phyloP scores from a whole-genome alignment of 257 asterid species.

The Cordia subcordata region DNA sequence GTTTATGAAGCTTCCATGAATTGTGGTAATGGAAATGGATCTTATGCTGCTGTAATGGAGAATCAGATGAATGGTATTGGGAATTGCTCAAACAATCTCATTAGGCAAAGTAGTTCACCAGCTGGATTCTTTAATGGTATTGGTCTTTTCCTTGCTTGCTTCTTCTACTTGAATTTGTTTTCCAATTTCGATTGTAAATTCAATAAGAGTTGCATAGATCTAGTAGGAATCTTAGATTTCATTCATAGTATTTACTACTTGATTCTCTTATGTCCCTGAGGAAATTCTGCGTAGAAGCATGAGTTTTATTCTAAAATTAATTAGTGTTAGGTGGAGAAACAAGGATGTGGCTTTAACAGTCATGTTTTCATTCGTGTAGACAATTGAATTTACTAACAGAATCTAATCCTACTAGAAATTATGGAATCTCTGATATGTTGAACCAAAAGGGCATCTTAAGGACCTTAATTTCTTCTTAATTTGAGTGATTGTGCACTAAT shows the following conservation, averaged over 20 bases:
- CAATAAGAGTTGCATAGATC: not conserved
- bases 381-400: too few relatives aligned
- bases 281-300: too few relatives aligned
- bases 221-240: not conserved
- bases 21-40: slow-evolving; percentile 54
- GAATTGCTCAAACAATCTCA: slow-evolving; percentile 41
- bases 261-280: not conserved
- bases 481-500: not conserved
- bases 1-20: slow-evolving; percentile 44
- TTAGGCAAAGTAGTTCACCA: slow-evolving; percentile 82
- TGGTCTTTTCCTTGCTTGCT: not conserved
- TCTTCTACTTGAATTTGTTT: not conserved
- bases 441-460: not conserved
- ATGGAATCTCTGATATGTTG: not conserved
- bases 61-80: slow-evolving; percentile 28
- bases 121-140: slow-evolving; percentile 83
- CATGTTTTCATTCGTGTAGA: too few relatives aligned
- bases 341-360: too few relatives aligned
- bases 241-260: not conserved
- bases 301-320: too few relatives aligned
- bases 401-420: not conserved
- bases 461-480: not conserved
- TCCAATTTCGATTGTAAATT: not conserved
- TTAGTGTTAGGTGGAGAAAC: too few relatives aligned
- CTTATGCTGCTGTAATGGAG: slow-evolving; percentile 41